Evolutionary conservation across 768 basidiomycete genomes (phyloP).

Genomic region (Tubosaeta sp.): DNA sequence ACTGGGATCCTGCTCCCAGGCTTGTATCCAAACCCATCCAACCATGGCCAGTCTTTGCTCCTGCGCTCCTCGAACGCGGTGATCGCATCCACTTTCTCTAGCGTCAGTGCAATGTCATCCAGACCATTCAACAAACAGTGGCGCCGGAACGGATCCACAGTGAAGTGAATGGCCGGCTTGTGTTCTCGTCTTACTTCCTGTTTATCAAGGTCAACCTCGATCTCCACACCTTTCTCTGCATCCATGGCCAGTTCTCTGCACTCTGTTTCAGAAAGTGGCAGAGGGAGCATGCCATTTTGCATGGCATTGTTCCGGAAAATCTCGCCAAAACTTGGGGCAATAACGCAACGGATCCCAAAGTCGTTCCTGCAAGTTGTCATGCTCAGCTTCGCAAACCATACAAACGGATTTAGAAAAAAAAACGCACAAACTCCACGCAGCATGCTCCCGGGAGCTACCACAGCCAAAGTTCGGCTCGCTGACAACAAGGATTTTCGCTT

Average conservation of each 20-base stretch:
- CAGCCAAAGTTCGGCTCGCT: conserved; percentile 90
- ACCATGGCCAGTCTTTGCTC: conserved; percentile 86
- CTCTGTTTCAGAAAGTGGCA: conserved; percentile 63
- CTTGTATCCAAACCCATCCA: conserved; percentile 92
- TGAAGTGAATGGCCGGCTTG: conserved; percentile 69
- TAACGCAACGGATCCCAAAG: conserved; percentile 85
- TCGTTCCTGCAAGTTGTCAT: conserved; percentile 51
- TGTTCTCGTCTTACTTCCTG: conserved; percentile 78
- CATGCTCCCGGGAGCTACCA: conserved; percentile 87
- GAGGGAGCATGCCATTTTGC: conserved; percentile 91
- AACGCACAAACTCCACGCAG: conserved; percentile 79
- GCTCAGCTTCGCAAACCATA: conserved; percentile 1
- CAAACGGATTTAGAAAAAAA: not conserved
- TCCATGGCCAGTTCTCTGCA: conserved; percentile 73
- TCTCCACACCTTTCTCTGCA: conserved; percentile 66
- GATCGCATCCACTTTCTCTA: conserved; percentile 75
- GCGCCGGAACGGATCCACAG: conserved; percentile 84
- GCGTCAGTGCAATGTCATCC: conserved; percentile 93
- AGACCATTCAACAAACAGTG: conserved; percentile 94
- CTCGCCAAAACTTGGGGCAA: conserved; percentile 87
- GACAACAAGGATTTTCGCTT: conserved; percentile 76
- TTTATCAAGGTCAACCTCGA: conserved; percentile 84
- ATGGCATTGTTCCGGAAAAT: conserved; percentile 87
- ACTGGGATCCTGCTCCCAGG: conserved; percentile 65
- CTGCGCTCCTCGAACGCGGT: conserved; percentile 74